Base-by-base conservation (phyloP, 257 asterid species). In the Avicennia marina region DNA sequence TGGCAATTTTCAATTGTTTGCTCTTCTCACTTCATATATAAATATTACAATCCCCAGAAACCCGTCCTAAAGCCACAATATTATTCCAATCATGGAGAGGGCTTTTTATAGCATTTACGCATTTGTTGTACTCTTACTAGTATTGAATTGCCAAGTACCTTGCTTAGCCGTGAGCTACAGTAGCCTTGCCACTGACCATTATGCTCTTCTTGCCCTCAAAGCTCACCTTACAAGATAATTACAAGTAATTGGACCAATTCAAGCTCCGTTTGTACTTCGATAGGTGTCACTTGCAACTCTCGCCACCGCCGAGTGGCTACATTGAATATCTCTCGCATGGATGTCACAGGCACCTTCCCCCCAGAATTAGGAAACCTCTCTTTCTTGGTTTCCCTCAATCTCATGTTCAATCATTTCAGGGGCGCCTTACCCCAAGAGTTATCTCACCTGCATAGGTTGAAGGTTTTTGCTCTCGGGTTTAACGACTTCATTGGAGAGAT, bases 331-430 rank as follows among this genome's bases (percentile, higher is more conserved):
- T 41, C 61, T 12, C 0, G 18, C 6, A 47, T 69, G 65, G 40
- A 21, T 15, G 54, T 62, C 16, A 36, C 51, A 0, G 72, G 67
- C 59, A 62, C 41, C 19, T 29, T 68, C 15, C 63, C 74, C 6
- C 54, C 65, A 1, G 54, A 68, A 12, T 10, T 68, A 8, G 69
- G 74, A 31, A 54, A 68, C 15, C 60, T 68, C 6, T 61, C 73
- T 1, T 68, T 68, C 38, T 68, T 68, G 7, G 53, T 43, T 54
- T 53, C 39, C 11, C 55, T 67, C 11, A n/a, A 67, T 29, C 18
- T 60, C 0, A n/a, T 27, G 0, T 19, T 2, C 61, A 66, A 66
- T 33, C 0, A 0, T 7, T 42, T 67, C 16, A 21, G 10, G 2
- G 57, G 66, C 10, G 20, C 0, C 21, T 21, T 60, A 22, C 57